Conservation (phyloP, 2,329 filamentous ascomycete species). For the Hysterium pulicare region DNA sequence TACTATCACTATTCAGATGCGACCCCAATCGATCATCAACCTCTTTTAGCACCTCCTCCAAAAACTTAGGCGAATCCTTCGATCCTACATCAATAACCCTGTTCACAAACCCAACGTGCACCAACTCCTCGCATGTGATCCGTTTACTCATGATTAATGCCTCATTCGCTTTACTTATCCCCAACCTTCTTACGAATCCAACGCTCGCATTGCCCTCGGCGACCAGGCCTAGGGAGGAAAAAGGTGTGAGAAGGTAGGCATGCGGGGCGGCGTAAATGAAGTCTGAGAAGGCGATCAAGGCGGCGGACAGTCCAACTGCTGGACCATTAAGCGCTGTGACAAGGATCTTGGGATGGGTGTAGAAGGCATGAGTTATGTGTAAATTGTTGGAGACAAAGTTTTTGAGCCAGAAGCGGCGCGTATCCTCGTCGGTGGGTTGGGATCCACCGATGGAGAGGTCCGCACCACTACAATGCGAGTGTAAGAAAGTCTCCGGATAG, state of each 20-base stretch:
- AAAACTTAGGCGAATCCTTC: conserved; percentile 66
- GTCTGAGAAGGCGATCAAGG: conserved; percentile 77
- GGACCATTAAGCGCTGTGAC: conserved; percentile 90
- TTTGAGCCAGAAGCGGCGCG: conserved; percentile 60
- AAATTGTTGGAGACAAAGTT: conserved; percentile 82
- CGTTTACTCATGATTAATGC: conserved; percentile 86
- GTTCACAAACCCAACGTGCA: conserved; percentile 79
- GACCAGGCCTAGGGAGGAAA: conserved; percentile 84
- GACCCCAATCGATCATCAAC: conserved; percentile 75
- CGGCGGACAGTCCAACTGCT: conserved; percentile 81
- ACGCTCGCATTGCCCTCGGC: conserved; percentile 79
- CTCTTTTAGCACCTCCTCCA: conserved; percentile 69
- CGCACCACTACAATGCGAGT: conserved; percentile 69
- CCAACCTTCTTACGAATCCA: conserved; percentile 76
- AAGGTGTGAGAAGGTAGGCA: conserved; percentile 85
- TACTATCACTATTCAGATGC: conserved; percentile 74
- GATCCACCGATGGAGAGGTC: conserved; percentile 63
- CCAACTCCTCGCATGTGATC: conserved; percentile 69
- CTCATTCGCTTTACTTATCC: conserved; percentile 81
- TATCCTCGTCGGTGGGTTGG: conserved; percentile 31
- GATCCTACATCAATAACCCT: conserved; percentile 64
- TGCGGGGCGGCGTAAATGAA: conserved; percentile 85
- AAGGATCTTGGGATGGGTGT: conserved; percentile 90
- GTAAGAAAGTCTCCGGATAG: too few species aligned
- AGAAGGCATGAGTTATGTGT: conserved; percentile 85